Percentiles rank a stretch among this genome's conserved stretches.
phyloP scores from a whole-genome alignment of 768 basidiomycete genomes.

The Trametes cinnabarina region DNA sequence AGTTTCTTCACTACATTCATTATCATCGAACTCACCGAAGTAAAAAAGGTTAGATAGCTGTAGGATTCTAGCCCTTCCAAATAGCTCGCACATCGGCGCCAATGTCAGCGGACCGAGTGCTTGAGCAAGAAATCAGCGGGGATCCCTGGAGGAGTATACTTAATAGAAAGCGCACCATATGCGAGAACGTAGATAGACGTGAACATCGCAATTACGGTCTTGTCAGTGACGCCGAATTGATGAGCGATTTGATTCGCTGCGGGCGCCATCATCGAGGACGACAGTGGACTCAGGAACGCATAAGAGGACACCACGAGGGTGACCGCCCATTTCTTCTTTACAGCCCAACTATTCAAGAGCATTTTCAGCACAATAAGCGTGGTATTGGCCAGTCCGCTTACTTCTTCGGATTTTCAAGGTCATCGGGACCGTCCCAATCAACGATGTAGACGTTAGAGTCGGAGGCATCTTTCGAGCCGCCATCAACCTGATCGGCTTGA shows the following conservation, averaged over 20 bases:
- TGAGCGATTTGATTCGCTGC: slow-evolving; percentile 48
- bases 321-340: slow-evolving; percentile 53
- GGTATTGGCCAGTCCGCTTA: slow-evolving; percentile 16
- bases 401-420: slow-evolving; percentile 37
- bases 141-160: not conserved
- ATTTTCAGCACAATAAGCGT: not conserved
- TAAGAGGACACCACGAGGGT: slow-evolving; percentile 22
- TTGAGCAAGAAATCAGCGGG: slow-evolving; percentile 20
- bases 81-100: slow-evolving; percentile 74
- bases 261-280: slow-evolving; percentile 74
- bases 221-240: slow-evolving; percentile 53
- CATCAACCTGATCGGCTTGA: not conserved
- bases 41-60: slow-evolving; percentile 68
- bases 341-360: slow-evolving; percentile 47
- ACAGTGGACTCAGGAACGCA: slow-evolving; percentile 40
- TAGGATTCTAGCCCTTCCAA: slow-evolving; percentile 59
- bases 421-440: slow-evolving; percentile 38
- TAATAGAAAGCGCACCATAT: slow-evolving; percentile 42
- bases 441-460: slow-evolving; percentile 22
- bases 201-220: slow-evolving; percentile 50
- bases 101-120: slow-evolving; percentile 47
- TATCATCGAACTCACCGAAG: slow-evolving; percentile 41
- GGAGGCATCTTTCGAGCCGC: no score
- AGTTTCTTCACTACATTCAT: no score
- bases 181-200: slow-evolving; percentile 58